Conservation (phyloP, 129 eudicot species). For the Apium graveolens region DNA sequence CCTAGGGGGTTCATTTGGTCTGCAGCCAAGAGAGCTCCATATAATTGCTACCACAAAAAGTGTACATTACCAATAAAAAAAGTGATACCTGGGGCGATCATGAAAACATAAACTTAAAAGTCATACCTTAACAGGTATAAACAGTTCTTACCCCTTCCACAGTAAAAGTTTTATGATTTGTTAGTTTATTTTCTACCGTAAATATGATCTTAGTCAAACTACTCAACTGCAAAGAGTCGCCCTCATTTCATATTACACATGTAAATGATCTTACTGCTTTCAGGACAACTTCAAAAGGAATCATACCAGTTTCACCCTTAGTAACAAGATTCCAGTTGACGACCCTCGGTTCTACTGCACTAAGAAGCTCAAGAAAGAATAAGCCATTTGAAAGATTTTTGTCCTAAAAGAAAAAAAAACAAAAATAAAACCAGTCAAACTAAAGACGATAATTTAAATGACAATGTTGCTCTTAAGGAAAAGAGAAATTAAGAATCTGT, state of each 20-base stretch:
- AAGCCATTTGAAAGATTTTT: slow-evolving; percentile 81
- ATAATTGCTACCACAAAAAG: not conserved
- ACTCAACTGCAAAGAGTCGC: not conserved
- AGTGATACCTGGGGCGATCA: not conserved
- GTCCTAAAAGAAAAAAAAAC: slow-evolving; percentile 43
- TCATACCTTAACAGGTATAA: not conserved
- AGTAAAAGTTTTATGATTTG: not conserved
- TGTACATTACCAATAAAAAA: not conserved
- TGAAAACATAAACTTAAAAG: not conserved
- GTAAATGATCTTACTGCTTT: not conserved
- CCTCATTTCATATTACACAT: not conserved
- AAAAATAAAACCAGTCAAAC: not conserved
- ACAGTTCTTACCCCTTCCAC: not conserved
- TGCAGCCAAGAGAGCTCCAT: not conserved
- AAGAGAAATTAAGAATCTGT: not conserved
- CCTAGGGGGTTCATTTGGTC: not conserved
- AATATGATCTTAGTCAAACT: not conserved
- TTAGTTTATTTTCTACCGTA: not conserved
- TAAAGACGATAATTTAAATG: not conserved
- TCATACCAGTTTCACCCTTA: slow-evolving; percentile 87
- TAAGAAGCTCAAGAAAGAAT: slow-evolving; percentile 85
- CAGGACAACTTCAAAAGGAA: not conserved
- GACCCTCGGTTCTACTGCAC: slow-evolving; percentile 91
- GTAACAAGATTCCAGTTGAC: slow-evolving; percentile 96
- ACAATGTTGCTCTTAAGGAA: not conserved